These are phyloP conservation scores for Funneliformis caledonium DNA, from an alignment of 371 early-diverging fungal species.

Conservation along the genomic window DNA sequence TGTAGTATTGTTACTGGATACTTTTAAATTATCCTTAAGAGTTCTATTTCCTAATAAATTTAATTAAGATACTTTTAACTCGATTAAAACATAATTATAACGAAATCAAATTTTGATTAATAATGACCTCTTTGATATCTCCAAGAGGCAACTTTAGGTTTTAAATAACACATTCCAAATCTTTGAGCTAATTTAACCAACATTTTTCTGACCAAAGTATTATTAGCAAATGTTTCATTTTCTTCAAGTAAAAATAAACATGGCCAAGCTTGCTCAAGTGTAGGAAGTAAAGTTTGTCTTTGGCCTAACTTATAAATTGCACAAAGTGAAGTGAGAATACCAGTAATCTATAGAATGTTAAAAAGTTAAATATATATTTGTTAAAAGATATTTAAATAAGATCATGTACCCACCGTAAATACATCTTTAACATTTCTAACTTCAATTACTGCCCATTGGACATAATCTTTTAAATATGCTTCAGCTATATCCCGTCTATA, in stretches of 20 bases:
- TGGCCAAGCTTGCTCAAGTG: conserved; percentile 58
- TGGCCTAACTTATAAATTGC: conserved; percentile 71
- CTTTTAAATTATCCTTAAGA: conserved; percentile 52
- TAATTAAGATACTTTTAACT: background rate
- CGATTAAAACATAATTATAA: background rate
- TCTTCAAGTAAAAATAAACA: conserved; percentile 59
- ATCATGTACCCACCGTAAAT: conserved; percentile 50
- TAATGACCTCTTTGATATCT: conserved; percentile 67
- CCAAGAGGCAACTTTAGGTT: conserved; percentile 78
- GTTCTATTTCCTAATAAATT: conserved; percentile 53
- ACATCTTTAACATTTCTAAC: conserved; percentile 49
- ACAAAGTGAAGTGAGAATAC: conserved; percentile 73
- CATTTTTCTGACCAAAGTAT: conserved; percentile 80
- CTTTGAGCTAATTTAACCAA: conserved; percentile 83
- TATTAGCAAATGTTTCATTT: conserved; percentile 61
- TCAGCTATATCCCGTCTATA: conserved; percentile 55
- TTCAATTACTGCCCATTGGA: conserved; percentile 62
- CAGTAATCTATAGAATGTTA: conserved; percentile 41
- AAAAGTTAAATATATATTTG: background rate
- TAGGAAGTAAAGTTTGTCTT: conserved; percentile 64
- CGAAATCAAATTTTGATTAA: background rate
- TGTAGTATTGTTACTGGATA: conserved; percentile 34
- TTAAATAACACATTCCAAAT: conserved; percentile 74
- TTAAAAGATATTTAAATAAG: background rate
- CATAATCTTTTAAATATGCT: conserved; percentile 57